A percentile compares a stretch with the other conserved stretches of the same genome.
phyloP scores from a whole-genome alignment of 2,329 filamentous ascomycete species.

The Pseudogymnoascus destructans region DNA sequence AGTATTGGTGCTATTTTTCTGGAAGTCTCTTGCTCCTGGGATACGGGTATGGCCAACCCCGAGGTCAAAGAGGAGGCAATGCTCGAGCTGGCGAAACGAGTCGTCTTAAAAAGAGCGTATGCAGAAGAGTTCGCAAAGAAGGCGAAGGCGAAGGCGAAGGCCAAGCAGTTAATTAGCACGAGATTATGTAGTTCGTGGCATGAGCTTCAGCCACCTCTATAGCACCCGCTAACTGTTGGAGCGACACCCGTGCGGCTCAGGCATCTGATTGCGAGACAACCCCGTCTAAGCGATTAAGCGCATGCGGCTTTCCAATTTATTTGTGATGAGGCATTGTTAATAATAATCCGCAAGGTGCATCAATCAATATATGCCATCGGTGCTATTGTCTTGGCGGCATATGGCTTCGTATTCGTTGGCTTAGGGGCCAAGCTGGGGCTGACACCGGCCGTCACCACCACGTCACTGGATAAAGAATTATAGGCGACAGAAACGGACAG shows the following conservation, averaged over 20 bases:
- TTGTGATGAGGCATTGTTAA: neutral
- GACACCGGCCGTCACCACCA: neutral
- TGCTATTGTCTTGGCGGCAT: conserved; percentile 6
- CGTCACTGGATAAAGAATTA: neutral
- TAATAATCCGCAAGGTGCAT: neutral
- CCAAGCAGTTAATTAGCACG: neutral
- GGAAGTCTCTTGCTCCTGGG: neutral
- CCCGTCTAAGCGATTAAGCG: neutral
- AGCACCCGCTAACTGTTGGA: neutral
- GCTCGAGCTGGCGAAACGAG: neutral
- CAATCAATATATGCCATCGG: neutral
- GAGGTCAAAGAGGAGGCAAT: neutral
- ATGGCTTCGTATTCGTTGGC: conserved; percentile 1
- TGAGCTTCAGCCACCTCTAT: neutral
- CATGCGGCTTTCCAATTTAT: neutral
- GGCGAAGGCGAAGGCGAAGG: neutral
- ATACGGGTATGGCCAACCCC: neutral
- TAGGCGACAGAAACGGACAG: neutral
- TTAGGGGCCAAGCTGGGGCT: conserved; percentile 1
- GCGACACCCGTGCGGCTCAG: neutral
- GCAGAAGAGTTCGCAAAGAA: neutral
- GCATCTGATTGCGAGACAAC: neutral
- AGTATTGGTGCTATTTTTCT: neutral
- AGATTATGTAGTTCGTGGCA: neutral
- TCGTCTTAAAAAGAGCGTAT: neutral